Percentiles rank a stretch among this genome's conserved stretches.
These are phyloP conservation scores for Diaporthe helianthi DNA, from an alignment of 2,329 filamentous ascomycete genomes.

Conservation along the genomic window DNA sequence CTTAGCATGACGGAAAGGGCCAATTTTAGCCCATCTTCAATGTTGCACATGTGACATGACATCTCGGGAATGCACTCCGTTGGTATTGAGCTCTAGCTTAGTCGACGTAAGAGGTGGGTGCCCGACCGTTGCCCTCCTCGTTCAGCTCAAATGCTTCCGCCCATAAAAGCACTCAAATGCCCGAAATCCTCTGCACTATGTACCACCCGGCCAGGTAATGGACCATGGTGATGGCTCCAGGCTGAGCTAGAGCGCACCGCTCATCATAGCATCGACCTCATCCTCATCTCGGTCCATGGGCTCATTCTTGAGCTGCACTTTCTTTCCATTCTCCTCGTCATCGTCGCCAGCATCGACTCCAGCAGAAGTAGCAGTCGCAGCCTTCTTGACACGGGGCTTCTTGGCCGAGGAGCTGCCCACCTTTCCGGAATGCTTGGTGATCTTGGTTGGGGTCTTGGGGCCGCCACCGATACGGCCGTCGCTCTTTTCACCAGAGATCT, in stretches of 20 bases:
- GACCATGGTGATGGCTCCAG: no score
- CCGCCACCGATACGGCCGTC: neutral
- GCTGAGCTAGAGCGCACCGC: neutral
- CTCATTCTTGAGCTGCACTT: neutral
- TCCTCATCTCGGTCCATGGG: neutral
- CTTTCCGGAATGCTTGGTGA: slow-evolving; percentile 30
- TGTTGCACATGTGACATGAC: no score
- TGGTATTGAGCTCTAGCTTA: neutral
- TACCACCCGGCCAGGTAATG: no score
- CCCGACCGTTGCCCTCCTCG: neutral
- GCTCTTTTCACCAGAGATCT: neutral
- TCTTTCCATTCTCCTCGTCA: neutral
- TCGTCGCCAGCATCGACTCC: neutral
- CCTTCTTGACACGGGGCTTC: slow-evolving; percentile 19
- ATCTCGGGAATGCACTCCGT: neutral
- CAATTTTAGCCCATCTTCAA: neutral
- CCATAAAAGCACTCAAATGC: neutral
- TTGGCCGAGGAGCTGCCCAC: slow-evolving; percentile 19
- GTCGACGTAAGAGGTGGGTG: neutral
- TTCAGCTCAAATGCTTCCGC: neutral
- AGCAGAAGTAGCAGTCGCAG: neutral
- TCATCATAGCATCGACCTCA: neutral
- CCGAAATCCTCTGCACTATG: neutral
- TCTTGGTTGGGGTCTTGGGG: slow-evolving; percentile 29
- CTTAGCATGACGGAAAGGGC: neutral